A percentile compares a stretch with the other conserved stretches of the same genome.
Evolutionary conservation across 2,329 filamentous ascomycete species (phyloP).

Genomic region (Trichoderma harzianum): DNA sequence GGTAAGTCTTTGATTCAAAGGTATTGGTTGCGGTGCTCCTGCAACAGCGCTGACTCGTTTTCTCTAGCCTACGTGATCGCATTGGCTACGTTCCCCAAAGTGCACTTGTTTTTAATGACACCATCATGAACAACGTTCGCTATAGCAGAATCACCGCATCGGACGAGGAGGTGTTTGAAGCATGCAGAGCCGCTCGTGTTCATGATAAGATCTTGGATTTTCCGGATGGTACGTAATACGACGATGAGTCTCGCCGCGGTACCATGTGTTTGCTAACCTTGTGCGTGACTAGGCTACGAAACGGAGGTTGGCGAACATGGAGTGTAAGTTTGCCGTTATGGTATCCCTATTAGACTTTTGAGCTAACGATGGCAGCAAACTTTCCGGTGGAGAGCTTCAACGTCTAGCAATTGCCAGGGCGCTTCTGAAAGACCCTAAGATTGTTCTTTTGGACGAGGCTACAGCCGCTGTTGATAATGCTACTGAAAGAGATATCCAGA

Average conservation of each 20-base stretch:
- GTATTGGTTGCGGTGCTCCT: background rate
- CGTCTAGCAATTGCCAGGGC: constrained; percentile 67
- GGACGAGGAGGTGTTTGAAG: constrained; percentile 53
- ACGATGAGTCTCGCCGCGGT: background rate
- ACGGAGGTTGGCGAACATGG: constrained; percentile 51
- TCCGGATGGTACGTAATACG: constrained; percentile 40
- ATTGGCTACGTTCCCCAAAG: constrained; percentile 57
- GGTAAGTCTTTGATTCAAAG: constrained; percentile 29
- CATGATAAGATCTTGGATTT: constrained; percentile 57
- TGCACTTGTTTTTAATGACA: constrained; percentile 55
- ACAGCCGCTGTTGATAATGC: constrained; percentile 73
- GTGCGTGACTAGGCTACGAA: constrained; percentile 40
- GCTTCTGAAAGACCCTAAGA: constrained; percentile 69
- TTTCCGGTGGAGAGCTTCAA: constrained; percentile 65
- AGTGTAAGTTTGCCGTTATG: constrained; percentile 33
- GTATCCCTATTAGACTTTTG: background rate
- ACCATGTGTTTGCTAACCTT: background rate
- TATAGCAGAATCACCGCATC: constrained; percentile 54
- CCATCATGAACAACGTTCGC: constrained; percentile 57
- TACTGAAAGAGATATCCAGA: constrained; percentile 64
- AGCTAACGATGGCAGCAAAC: constrained; percentile 42
- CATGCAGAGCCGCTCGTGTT: constrained; percentile 54
- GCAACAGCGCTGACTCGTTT: constrained; percentile 21
- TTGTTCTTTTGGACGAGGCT: constrained; percentile 75
- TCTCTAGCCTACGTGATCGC: constrained; percentile 45